Conservation (phyloP, 1,284 basidiomycete species). For the Meripilus lineatus region DNA sequence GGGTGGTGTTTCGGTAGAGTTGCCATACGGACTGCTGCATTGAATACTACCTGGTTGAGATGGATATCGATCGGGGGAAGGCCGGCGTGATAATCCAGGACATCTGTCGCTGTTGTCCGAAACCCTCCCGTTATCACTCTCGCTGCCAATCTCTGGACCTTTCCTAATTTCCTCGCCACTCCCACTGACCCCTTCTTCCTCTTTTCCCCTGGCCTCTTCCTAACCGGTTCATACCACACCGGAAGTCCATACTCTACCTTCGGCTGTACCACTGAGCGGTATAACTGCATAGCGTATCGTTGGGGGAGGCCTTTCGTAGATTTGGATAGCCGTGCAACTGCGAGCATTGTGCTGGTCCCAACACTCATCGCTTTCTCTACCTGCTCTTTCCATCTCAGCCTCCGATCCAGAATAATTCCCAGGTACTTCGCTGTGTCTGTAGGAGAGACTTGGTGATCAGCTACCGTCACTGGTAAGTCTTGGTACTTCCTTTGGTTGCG, state of each 20-base stretch:
- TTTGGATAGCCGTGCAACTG: conserved; percentile 20
- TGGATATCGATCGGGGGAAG: conserved; percentile 18
- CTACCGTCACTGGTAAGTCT: not conserved
- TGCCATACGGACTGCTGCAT: conserved; percentile 25
- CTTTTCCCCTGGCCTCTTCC: not conserved
- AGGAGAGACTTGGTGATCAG: conserved; percentile 3
- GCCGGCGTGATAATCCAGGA: conserved; percentile 19
- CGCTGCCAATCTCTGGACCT: conserved; percentile 16
- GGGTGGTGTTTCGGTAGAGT: conserved; percentile 31
- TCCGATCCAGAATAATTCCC: conserved; percentile 30
- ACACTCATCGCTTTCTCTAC: too few species aligned
- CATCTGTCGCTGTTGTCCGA: conserved; percentile 18
- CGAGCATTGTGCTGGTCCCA: conserved; percentile 19
- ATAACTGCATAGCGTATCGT: conserved; percentile 18
- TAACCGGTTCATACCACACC: conserved; percentile 26
- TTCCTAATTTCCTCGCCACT: conserved; percentile 5
- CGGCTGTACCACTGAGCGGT: conserved; percentile 26
- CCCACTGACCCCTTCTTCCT: conserved; percentile 12
- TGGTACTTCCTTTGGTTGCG: too few species aligned
- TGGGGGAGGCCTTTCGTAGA: conserved; percentile 18
- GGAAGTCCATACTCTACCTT: conserved; percentile 32
- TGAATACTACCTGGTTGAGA: conserved; percentile 22
- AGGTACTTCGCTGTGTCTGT: conserved; percentile 24
- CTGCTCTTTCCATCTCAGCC: conserved; percentile 31
- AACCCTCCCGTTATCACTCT: conserved; percentile 20